Conservation (phyloP, 345 rosid species). For the Leavenworthia alabamica region DNA sequence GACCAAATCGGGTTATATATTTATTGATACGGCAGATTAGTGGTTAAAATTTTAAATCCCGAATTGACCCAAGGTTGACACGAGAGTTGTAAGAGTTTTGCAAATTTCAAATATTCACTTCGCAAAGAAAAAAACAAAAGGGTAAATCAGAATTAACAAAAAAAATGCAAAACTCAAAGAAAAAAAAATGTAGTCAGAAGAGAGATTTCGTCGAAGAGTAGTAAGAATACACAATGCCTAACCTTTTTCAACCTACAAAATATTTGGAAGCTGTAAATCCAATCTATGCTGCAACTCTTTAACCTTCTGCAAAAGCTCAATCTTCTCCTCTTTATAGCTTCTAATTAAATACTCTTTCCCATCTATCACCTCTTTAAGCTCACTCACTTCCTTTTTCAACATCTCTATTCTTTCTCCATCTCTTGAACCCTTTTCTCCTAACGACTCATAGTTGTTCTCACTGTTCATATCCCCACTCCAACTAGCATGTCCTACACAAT, state of each 20-base stretch:
- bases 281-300: conserved; percentile 81
- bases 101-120: too few species aligned
- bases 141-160: too few species aligned
- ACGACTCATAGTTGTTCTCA: conserved; percentile 36
- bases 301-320: conserved; percentile 68
- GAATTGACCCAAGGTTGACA: too few species aligned
- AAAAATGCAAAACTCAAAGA: too few species aligned
- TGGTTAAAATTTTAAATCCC: too few species aligned
- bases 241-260: conserved; percentile 59
- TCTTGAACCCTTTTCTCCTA: conserved; percentile 41
- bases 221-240: conserved; percentile 65
- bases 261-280: conserved; percentile 78
- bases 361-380: conserved; percentile 80
- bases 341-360: conserved; percentile 78
- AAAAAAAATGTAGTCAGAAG: too few species aligned
- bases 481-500: conserved; percentile 49
- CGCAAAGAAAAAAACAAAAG: too few species aligned
- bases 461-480: conserved; percentile 63
- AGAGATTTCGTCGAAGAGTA: too few species aligned
- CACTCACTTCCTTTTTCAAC: conserved; percentile 78
- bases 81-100: too few species aligned
- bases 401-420: conserved; percentile 55
- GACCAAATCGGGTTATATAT: too few species aligned
- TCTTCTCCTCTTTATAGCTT: conserved; percentile 82
- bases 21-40: too few species aligned